Percentiles rank a stretch among this genome's conserved stretches.
These are phyloP conservation scores for Monosporascus sp. DNA, from an alignment of 2,329 filamentous ascomycete genomes.

Conservation along the genomic window DNA sequence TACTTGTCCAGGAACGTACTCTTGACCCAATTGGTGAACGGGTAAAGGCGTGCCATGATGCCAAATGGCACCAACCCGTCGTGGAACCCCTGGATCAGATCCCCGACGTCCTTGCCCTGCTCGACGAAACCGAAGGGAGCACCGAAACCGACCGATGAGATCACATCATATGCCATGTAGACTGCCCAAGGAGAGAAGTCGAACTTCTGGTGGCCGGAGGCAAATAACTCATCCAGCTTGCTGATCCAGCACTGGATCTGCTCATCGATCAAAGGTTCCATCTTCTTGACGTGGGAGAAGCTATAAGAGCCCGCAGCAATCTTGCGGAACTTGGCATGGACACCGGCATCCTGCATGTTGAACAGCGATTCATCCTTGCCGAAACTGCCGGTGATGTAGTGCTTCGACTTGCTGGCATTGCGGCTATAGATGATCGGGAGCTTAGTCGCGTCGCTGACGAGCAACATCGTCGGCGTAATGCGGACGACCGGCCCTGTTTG, in stretches of 20 bases:
- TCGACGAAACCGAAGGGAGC: conserved; percentile 52
- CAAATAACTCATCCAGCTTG: conserved; percentile 43
- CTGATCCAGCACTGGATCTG: conserved; percentile 46
- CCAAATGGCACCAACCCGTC: conserved; percentile 47
- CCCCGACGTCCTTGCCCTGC: conserved; percentile 45
- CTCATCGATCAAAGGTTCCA: conserved; percentile 51
- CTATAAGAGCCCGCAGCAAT: conserved; percentile 50
- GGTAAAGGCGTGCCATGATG: conserved; percentile 46
- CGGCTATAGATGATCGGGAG: conserved; percentile 53
- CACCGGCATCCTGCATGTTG: conserved; percentile 49
- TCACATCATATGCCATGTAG: conserved; percentile 54
- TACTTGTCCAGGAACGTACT: conserved; percentile 46
- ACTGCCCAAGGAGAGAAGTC: conserved; percentile 54
- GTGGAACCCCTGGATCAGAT: conserved; percentile 50
- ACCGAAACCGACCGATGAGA: conserved; percentile 52
- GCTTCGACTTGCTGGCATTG: conserved; percentile 50
- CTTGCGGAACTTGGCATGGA: conserved; percentile 49
- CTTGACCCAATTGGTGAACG: conserved; percentile 52
- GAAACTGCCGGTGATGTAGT: conserved; percentile 55
- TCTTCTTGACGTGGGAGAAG: conserved; percentile 52
- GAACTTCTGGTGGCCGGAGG: conserved; percentile 34
- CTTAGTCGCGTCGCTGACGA: conserved; percentile 48
- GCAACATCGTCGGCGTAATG: conserved; percentile 47
- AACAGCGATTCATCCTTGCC: conserved; percentile 52
- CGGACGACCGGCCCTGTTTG: conserved; percentile 45